Evolutionary conservation across 805 yeast genomes (phyloP).

Genomic region (Monosporozyma aerobia): DNA sequence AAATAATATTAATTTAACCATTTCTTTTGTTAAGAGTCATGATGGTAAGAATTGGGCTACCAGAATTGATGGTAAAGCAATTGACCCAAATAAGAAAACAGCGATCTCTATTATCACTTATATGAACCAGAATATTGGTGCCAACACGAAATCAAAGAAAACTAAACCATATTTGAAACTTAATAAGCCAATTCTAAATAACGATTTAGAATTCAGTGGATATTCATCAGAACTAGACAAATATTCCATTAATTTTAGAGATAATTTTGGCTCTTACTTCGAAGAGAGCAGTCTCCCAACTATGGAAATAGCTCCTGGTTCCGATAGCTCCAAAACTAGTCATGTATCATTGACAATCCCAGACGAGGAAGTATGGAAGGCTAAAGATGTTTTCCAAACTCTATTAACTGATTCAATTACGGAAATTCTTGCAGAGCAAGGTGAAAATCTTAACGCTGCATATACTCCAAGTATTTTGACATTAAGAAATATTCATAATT

Average conservation of each 20-base stretch:
- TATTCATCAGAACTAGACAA: slow-evolving; percentile 54
- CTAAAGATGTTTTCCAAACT: slow-evolving; percentile 63
- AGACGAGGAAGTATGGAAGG: slow-evolving; percentile 64
- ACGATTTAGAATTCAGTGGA: slow-evolving; percentile 35
- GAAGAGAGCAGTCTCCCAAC: slow-evolving; percentile 21
- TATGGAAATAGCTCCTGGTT: slow-evolving; percentile 27
- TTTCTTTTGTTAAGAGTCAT: slow-evolving; percentile 65
- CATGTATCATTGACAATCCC: slow-evolving; percentile 67
- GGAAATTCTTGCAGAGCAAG: slow-evolving; percentile 25
- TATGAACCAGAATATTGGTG: slow-evolving; percentile 62
- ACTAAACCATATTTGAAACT: background rate
- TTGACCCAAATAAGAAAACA: slow-evolving; percentile 37
- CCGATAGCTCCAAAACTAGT: slow-evolving; percentile 54
- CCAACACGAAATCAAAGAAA: slow-evolving; percentile 2
- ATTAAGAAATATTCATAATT: slow-evolving; percentile 48
- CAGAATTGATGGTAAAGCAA: slow-evolving; percentile 58
- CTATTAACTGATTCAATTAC: slow-evolving; percentile 62
- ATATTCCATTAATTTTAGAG: slow-evolving; percentile 52
- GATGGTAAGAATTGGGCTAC: slow-evolving; percentile 77
- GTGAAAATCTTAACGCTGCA: slow-evolving; percentile 19
- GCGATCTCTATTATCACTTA: slow-evolving; percentile 68
- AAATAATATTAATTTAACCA: slow-evolving; percentile 50
- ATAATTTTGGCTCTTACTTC: slow-evolving; percentile 36
- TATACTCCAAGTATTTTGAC: slow-evolving; percentile 38
- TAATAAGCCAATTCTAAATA: slow-evolving; percentile 12